Evolutionary conservation across 306 rosid genomes (phyloP).

Genomic region (Alnus glutinosa): DNA sequence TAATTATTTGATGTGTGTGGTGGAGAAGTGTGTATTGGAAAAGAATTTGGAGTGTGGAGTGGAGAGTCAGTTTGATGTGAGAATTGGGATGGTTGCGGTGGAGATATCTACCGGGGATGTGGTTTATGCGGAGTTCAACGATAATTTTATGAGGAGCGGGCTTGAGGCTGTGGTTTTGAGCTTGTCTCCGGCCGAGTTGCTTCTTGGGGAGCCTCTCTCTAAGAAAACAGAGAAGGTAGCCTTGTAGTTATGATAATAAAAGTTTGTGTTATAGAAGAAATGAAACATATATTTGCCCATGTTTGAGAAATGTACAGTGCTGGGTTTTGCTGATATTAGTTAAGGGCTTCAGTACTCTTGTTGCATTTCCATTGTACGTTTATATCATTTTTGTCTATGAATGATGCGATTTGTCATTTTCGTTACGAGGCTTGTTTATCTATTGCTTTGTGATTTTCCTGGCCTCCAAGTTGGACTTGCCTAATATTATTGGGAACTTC

Average conservation of each 20-base stretch:
- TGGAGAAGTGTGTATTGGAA: slow-evolving; percentile 58
- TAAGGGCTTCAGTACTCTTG: neutral
- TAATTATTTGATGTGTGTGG: slow-evolving; percentile 74
- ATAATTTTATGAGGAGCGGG: slow-evolving; percentile 65
- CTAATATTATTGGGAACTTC: slow-evolving; percentile 23
- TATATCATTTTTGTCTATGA: neutral
- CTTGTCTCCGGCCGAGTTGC: slow-evolving; percentile 84
- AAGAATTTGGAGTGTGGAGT: slow-evolving; percentile 44
- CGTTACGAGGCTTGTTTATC: neutral
- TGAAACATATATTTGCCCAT: neutral
- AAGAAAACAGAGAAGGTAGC: slow-evolving; percentile 83
- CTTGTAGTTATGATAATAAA: slow-evolving; percentile 11
- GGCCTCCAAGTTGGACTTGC: neutral
- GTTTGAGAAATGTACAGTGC: neutral
- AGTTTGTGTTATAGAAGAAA: slow-evolving; percentile 7
- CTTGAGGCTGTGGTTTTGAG: slow-evolving; percentile 73
- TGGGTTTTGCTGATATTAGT: neutral
- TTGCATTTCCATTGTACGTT: neutral
- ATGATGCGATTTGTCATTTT: neutral
- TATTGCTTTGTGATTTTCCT: neutral
- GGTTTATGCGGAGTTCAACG: slow-evolving; percentile 67
- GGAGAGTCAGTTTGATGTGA: slow-evolving; percentile 57
- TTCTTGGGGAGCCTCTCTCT: slow-evolving; percentile 84
- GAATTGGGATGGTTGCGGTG: slow-evolving; percentile 69
- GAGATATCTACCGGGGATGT: slow-evolving; percentile 90